These are phyloP conservation scores for Cryoendolithus antarcticus DNA, from an alignment of 2,329 filamentous ascomycete species.

Conservation along the genomic window DNA sequence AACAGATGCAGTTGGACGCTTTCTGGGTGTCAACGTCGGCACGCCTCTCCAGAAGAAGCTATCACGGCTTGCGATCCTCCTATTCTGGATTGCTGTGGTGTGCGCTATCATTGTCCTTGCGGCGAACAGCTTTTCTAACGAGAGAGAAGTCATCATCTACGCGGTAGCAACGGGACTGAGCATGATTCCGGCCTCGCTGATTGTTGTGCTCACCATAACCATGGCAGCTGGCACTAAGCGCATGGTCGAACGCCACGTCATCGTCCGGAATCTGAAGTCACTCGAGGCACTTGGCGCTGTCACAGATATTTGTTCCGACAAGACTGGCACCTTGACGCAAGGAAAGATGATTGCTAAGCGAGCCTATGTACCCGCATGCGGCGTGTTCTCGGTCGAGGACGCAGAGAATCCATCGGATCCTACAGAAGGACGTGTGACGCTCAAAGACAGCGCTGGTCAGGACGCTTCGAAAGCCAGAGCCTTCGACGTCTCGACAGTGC, in stretches of 20 bases:
- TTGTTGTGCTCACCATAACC: constrained; percentile 27
- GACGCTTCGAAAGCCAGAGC: neutral
- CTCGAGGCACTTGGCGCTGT: constrained; percentile 55
- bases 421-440: constrained; percentile 46
- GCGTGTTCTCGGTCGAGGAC: constrained; percentile 48
- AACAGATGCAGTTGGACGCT: constrained; percentile 47
- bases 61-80: constrained; percentile 68
- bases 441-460: constrained; percentile 1
- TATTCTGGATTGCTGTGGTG: constrained; percentile 65
- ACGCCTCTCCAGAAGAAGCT: constrained; percentile 78
- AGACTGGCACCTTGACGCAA: constrained; percentile 47
- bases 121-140: constrained; percentile 43
- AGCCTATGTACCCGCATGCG: constrained; percentile 48
- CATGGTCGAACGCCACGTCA: constrained; percentile 53
- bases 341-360: constrained; percentile 52
- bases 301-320: constrained; percentile 58
- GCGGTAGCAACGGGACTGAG: constrained; percentile 48
- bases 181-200: constrained; percentile 46
- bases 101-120: constrained; percentile 58
- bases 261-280: constrained; percentile 52
- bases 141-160: constrained; percentile 51
- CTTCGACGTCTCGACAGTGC: neutral
- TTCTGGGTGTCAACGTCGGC: constrained; percentile 58
- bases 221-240: constrained; percentile 47
- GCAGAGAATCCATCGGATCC: constrained; percentile 48